A percentile compares a stretch with the other conserved stretches of the same genome.
Conservation (phyloP, 768 basidiomycete genomes). For the Suillus subaureus region DNA sequence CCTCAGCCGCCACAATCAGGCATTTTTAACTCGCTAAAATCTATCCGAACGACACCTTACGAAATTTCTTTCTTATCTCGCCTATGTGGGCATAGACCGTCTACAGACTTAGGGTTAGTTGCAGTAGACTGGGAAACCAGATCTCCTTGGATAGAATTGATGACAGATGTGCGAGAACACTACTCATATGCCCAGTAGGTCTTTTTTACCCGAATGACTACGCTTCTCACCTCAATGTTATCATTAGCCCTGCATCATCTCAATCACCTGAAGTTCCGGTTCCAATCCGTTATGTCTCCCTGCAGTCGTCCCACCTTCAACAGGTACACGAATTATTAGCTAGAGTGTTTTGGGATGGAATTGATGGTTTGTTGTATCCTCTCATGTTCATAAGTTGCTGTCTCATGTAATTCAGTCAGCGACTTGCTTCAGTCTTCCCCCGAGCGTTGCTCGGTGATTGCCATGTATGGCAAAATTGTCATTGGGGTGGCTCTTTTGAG, state of each 20-base stretch:
- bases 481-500: slow-evolving; percentile 77
- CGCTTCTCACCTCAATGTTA: slow-evolving; percentile 9
- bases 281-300: slow-evolving; percentile 65
- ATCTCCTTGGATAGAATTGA: slow-evolving; percentile 75
- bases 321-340: slow-evolving; percentile 75
- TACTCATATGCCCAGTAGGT: slow-evolving; percentile 62
- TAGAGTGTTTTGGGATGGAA: slow-evolving; percentile 75
- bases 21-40: slow-evolving; percentile 53
- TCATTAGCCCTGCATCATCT: slow-evolving; percentile 56
- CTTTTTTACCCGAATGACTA: background rate
- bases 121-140: slow-evolving; percentile 73
- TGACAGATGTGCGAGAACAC: slow-evolving; percentile 73
- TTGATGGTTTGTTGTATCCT: slow-evolving; percentile 54
- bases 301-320: slow-evolving; percentile 58
- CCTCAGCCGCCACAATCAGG: slow-evolving; percentile 29
- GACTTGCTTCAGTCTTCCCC: slow-evolving; percentile 71
- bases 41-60: slow-evolving; percentile 65
- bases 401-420: slow-evolving; percentile 48
- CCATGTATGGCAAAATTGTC: slow-evolving; percentile 68
- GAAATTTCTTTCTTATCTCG: slow-evolving; percentile 68
- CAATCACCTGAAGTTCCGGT: slow-evolving; percentile 42
- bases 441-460: slow-evolving; percentile 76
- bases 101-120: slow-evolving; percentile 41
- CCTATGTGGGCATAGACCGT: slow-evolving; percentile 44
- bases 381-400: slow-evolving; percentile 9